phyloP scores from a whole-genome alignment of 139 green algal species.

The Spirogloea muscicola region DNA sequence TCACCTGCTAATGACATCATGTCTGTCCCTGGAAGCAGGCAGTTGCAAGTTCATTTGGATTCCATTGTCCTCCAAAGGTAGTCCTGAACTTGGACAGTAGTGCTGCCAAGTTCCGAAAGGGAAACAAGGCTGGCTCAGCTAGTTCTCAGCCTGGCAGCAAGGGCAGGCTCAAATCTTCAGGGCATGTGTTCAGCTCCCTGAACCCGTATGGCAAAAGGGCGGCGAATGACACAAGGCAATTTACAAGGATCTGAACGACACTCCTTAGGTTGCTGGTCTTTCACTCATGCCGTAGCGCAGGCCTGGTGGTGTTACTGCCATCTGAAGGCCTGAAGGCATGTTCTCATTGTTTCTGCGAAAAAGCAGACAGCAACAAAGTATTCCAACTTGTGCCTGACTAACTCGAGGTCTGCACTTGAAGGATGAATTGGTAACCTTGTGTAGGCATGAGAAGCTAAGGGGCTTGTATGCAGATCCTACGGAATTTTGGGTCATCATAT shows the following conservation, averaged over 20 bases:
- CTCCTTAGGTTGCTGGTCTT: too few relatives aligned
- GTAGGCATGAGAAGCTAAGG: too few relatives aligned
- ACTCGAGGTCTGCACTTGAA: too few relatives aligned
- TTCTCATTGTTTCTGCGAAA: too few relatives aligned
- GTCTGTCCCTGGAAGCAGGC: constrained; percentile 37
- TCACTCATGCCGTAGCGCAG: too few relatives aligned
- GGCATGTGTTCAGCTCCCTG: constrained; percentile 76
- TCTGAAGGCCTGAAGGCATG: too few relatives aligned
- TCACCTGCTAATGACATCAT: neutral
- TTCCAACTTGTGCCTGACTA: too few relatives aligned
- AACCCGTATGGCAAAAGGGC: constrained; percentile 81
- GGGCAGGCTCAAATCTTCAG: constrained; percentile 48
- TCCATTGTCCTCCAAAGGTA: constrained; percentile 75
- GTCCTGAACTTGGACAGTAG: constrained; percentile 62
- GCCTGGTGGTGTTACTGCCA: too few relatives aligned
- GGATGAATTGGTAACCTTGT: too few relatives aligned
- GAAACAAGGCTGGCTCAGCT: constrained; percentile 23
- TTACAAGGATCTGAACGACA: constrained; percentile 42
- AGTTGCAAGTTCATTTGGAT: constrained; percentile 90
- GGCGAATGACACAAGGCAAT: constrained; percentile 72
- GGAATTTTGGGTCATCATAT: too few relatives aligned
- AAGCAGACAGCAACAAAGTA: too few relatives aligned
- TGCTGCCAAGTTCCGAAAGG: constrained; percentile 83
- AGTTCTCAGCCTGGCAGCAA: constrained; percentile 16
- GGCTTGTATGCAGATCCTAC: too few relatives aligned